These are phyloP conservation scores for Xerophyta viscosa DNA, from an alignment of 106 monocot genomes.

Conservation along the genomic window DNA sequence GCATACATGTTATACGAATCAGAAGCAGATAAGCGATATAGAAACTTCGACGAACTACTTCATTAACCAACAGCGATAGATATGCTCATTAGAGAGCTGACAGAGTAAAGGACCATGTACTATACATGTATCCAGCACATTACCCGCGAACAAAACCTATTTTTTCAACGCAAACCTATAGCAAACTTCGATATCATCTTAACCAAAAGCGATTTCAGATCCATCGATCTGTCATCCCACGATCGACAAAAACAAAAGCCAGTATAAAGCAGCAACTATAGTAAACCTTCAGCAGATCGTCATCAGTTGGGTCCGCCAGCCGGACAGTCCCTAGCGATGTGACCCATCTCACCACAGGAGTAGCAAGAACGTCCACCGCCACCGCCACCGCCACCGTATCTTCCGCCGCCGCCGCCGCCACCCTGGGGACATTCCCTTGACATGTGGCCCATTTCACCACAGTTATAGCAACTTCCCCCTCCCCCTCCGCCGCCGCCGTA, in stretches of 20 bases:
- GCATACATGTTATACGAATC: too few species aligned
- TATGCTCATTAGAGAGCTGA: not conserved
- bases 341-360: constrained; percentile 17
- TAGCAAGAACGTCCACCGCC: constrained; percentile 6
- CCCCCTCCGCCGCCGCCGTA: constrained; percentile 22
- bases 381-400: constrained; percentile 1
- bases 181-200: not conserved
- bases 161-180: not conserved
- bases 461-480: constrained; percentile 38
- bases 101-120: not conserved
- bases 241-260: not conserved
- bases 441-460: constrained; percentile 35
- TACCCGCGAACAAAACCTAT: not conserved
- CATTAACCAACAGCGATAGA: too few species aligned
- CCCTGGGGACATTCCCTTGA: constrained; percentile 36
- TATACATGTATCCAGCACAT: not conserved
- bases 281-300: too few species aligned
- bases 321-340: constrained; percentile 29
- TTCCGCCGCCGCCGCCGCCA: constrained; percentile 20
- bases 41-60: too few species aligned
- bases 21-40: too few species aligned
- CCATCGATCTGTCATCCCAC: not conserved
- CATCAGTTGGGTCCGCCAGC: not conserved
- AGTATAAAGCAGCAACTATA: too few species aligned
- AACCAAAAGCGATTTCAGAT: not conserved